Evolutionary conservation across 495 filamentous ascomycete species (phyloP).

Genomic region (Penicillium crystallinum): DNA sequence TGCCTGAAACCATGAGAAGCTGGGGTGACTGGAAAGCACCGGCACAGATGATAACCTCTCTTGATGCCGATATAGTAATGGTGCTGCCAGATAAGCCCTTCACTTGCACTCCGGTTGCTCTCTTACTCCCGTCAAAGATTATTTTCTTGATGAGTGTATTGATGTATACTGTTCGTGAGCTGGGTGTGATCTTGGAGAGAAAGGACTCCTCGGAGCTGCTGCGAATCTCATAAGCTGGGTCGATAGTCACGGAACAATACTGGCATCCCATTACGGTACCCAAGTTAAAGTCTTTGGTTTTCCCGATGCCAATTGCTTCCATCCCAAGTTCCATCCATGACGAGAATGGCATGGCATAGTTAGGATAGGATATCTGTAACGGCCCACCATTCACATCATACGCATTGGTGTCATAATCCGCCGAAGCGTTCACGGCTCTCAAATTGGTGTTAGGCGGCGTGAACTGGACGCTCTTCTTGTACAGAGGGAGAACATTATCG

Average conservation of each 20-base stretch:
- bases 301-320: constrained; percentile 36
- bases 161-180: background rate
- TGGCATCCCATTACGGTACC: constrained; percentile 37
- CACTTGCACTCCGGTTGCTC: constrained; percentile 7
- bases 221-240: constrained; percentile 27
- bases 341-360: constrained; percentile 41
- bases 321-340: constrained; percentile 34
- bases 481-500: constrained; percentile 49
- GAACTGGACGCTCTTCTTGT: constrained; percentile 47
- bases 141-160: constrained; percentile 3
- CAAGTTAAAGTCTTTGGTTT: constrained; percentile 33
- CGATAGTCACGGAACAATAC: constrained; percentile 38
- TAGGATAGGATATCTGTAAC: constrained; percentile 47
- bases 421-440: constrained; percentile 39
- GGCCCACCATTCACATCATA: constrained; percentile 35
- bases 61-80: constrained; percentile 30
- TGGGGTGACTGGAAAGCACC: constrained; percentile 26
- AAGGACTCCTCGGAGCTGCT: constrained; percentile 37
- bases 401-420: constrained; percentile 34
- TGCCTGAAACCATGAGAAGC: constrained; percentile 45
- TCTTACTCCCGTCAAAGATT: background rate
- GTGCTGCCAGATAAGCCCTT: constrained; percentile 18
- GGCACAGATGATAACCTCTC: constrained; percentile 46
- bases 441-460: constrained; percentile 41
- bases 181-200: constrained; percentile 13